Conservation (phyloP, 495 filamentous ascomycete genomes). For the Choiromyces venosus region DNA sequence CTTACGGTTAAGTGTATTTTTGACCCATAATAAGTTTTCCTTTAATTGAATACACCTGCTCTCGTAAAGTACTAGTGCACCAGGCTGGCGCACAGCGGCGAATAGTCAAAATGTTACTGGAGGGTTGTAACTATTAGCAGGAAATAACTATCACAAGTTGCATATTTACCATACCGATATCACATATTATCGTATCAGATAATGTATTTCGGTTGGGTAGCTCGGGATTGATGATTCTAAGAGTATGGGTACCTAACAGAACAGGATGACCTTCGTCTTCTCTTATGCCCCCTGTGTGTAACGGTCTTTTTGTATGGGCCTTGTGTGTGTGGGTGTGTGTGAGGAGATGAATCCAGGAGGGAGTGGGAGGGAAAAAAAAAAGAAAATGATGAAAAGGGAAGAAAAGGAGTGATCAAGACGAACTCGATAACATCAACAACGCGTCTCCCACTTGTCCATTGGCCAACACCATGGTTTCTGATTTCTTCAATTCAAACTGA, state of each 20-base stretch:
- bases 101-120: not conserved
- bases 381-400: not conserved
- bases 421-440: slow-evolving; percentile 27
- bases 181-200: not conserved
- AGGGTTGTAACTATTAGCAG: not conserved
- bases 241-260: not conserved
- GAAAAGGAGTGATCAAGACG: not conserved
- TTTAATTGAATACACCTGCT: not conserved
- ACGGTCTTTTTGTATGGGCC: not conserved
- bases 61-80: too few species aligned
- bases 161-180: not conserved
- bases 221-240: not conserved
- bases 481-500: slow-evolving; percentile 7
- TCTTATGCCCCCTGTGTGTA: not conserved
- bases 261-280: not conserved
- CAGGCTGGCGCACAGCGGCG: not conserved
- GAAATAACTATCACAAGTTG: not conserved
- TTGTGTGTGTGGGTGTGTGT: not conserved
- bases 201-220: not conserved
- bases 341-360: not conserved
- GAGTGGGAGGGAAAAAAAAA: not conserved
- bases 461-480: slow-evolving; percentile 3
- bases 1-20: not conserved
- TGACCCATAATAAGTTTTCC: not conserved
- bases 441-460: slow-evolving; percentile 23